A percentile compares a stretch with the other conserved stretches of the same genome.
These are phyloP conservation scores for Samsoniella hepiali DNA, from an alignment of 2,329 filamentous ascomycete species.

Conservation along the genomic window DNA sequence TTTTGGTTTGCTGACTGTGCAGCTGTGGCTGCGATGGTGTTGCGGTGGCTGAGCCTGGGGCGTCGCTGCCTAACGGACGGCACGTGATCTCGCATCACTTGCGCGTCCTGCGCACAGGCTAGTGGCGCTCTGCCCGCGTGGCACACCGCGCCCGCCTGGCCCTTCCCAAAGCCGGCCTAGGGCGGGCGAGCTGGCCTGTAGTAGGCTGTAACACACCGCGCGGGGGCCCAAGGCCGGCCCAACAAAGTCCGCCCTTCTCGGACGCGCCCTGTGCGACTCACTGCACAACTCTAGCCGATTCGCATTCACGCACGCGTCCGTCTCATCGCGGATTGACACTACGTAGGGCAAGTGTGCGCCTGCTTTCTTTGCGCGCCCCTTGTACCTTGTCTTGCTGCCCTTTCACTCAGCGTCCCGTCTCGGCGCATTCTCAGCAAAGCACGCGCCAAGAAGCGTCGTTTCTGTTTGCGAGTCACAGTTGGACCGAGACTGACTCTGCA, in stretches of 20 bases:
- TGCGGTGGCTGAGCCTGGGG: background rate
- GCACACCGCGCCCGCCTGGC: constrained; percentile 8
- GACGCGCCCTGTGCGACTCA: constrained; percentile 2
- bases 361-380: background rate
- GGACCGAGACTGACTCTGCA: constrained; percentile 3
- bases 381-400: background rate
- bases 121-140: background rate
- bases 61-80: background rate
- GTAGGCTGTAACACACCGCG: background rate
- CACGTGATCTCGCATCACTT: constrained; percentile 17
- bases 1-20: constrained; percentile 5
- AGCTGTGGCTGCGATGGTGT: background rate
- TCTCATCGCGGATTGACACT: background rate
- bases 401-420: background rate
- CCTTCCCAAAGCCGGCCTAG: constrained; percentile 6
- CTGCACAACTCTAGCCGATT: background rate
- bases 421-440: background rate
- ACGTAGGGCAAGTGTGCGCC: background rate
- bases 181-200: background rate
- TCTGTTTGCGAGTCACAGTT: background rate
- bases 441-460: background rate
- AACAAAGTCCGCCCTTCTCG: constrained; percentile 11
- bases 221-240: constrained; percentile 2
- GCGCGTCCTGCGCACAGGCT: constrained; percentile 5
- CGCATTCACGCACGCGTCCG: constrained; percentile 2